Evolutionary conservation across 225 moss, liverwort and hornwort genomes (phyloP).

Genomic region (Sphagnum tenellum): DNA sequence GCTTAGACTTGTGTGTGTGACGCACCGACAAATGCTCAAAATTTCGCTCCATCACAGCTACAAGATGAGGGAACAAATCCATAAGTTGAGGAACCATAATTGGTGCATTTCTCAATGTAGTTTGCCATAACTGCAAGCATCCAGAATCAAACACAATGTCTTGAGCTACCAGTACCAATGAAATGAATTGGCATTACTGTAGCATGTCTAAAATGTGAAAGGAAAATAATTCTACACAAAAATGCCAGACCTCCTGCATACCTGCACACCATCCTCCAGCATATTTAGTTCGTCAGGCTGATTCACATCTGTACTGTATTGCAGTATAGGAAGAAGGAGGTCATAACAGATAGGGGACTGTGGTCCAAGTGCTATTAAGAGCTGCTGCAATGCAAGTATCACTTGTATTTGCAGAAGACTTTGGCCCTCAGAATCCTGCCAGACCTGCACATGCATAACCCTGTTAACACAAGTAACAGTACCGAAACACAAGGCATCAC

Average conservation of each 20-base stretch:
- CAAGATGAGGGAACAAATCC: slow-evolving; percentile 80
- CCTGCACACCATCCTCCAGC: slow-evolving; percentile 99
- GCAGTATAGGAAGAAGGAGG: slow-evolving; percentile 88
- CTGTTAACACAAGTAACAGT: no score
- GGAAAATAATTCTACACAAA: background rate
- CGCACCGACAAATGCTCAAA: slow-evolving; percentile 86
- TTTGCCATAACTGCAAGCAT: slow-evolving; percentile 83
- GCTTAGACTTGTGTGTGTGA: background rate
- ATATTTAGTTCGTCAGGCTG: slow-evolving; percentile 98
- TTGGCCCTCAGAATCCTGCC: slow-evolving; percentile 98
- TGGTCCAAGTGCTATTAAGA: slow-evolving; percentile 82
- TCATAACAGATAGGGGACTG: slow-evolving; percentile 94
- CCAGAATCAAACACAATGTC: background rate
- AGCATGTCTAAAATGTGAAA: background rate
- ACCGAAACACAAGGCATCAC: no score
- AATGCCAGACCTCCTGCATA: slow-evolving; percentile 9
- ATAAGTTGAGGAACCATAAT: slow-evolving; percentile 78
- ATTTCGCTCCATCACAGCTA: slow-evolving; percentile 80
- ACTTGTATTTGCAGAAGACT: slow-evolving; percentile 97
- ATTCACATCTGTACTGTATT: slow-evolving; percentile 90
- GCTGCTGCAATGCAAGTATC: slow-evolving; percentile 84
- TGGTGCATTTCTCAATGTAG: slow-evolving; percentile 77
- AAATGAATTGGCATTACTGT: no score
- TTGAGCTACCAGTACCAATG: no score
- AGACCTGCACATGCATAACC: slow-evolving; percentile 43